Evolutionary conservation across 176 grass and related monocot species (phyloP).

Genomic region (Musa troglodytarum): DNA sequence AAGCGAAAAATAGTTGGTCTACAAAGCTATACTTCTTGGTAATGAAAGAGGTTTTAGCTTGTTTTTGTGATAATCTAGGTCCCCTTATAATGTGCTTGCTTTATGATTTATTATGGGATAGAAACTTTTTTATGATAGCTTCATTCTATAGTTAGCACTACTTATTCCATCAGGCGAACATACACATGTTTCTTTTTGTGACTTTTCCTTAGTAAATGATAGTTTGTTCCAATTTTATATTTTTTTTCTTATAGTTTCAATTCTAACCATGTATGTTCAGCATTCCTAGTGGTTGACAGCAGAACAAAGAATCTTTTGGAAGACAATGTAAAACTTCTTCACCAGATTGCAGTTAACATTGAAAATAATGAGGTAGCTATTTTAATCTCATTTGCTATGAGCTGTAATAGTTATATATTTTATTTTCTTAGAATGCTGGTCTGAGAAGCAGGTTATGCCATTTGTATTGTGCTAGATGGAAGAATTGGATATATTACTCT

Average conservation of each 20-base stretch:
- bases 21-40: too few relatives aligned
- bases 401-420: background rate
- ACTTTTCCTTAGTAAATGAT: background rate
- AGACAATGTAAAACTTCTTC: constrained; percentile 56
- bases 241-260: background rate
- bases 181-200: too few relatives aligned
- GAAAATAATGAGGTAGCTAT: constrained; percentile 51
- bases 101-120: too few relatives aligned
- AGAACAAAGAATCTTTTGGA: constrained; percentile 39
- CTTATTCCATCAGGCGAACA: too few relatives aligned
- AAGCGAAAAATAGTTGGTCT: too few relatives aligned
- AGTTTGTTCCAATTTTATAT: background rate
- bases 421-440: too few relatives aligned
- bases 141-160: too few relatives aligned
- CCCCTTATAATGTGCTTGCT: too few relatives aligned
- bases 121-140: too few relatives aligned
- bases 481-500: background rate
- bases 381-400: background rate
- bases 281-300: constrained; percentile 45
- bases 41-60: too few relatives aligned
- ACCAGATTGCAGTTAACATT: constrained; percentile 67
- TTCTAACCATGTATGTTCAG: background rate
- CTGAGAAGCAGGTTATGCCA: background rate
- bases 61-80: too few relatives aligned
- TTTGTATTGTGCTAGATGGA: background rate